Evolutionary conservation across 345 rosid species (phyloP), one percentile per base, ranked within the genome.

Genomic region (Eucalyptus urophylla): DNA sequence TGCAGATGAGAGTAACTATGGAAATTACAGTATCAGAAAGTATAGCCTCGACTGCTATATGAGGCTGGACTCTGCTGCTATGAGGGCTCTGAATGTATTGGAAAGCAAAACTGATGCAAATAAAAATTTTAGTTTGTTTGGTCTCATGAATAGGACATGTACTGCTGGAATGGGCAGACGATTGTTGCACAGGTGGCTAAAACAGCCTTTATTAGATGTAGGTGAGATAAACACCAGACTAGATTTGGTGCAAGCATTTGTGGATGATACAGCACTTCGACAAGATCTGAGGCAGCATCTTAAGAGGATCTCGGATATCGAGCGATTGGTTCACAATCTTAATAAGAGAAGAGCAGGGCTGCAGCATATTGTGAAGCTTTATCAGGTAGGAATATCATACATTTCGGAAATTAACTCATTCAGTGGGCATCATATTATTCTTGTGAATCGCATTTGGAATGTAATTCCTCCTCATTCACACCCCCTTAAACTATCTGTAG

Each of bases 111-210:
- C 98, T 51, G 99, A 97, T 91, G 98, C 98, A 86, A 98, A 97
- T 92, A 98, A 97, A 91, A 97, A 95, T 89, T 98, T 97, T 90
- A 98, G 99, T 93, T 94, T 98, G 92, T 95, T 95, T 90, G 99
- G 99, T 94, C 97, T 98, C 53, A 94, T 98, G 98, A 98, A 97
- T 92, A 96, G 99, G 93, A 98, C 99, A 31, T 97, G 99, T 90
- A 96, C 99, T 51, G 96, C 97, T 92, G 99, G 99, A 37, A 98
- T 98, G 99, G 99, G 99, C 47, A 97, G 96, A 88, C 93, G 99
- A 91, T 92, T 98, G 91, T 95, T 98, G 93, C 98, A 96, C 90
- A 92, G 94, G 96, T 98, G 99, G 99, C 94, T 98, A 80, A 98
- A 97, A 90, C 99, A 97, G 92, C 99, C 99, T 91, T 94, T 98